Evolutionary conservation across 2,329 filamentous ascomycete species (phyloP).

Genomic region (Knoxdaviesia capensis): DNA sequence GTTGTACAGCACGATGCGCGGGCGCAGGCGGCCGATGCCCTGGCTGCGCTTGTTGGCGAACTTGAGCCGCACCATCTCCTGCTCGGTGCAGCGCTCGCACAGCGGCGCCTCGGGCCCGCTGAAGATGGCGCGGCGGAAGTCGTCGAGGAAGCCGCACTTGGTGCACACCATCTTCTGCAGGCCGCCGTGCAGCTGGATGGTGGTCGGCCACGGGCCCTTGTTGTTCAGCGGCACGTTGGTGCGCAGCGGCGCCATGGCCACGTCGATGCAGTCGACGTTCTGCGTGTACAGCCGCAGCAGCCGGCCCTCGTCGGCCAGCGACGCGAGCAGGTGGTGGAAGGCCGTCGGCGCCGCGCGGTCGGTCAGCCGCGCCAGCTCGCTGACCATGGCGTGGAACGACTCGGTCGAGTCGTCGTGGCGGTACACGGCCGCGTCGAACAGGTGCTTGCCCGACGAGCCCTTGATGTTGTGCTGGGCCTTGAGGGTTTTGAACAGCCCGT

Average conservation of each 20-base stretch:
- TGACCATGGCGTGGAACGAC: constrained; percentile 91
- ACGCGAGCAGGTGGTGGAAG: constrained; percentile 88
- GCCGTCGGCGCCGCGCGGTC: constrained; percentile 59
- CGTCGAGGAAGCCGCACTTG: constrained; percentile 61
- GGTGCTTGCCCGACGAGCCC: constrained; percentile 66
- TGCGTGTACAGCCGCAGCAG: constrained; percentile 85
- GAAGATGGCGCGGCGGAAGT: constrained; percentile 65
- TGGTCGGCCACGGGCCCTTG: constrained; percentile 83
- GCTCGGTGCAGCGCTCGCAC: constrained; percentile 53
- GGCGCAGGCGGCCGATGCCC: constrained; percentile 73
- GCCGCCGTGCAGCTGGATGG: constrained; percentile 84
- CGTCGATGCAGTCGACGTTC: constrained; percentile 93
- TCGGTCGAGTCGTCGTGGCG: constrained; percentile 75
- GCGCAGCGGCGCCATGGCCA: constrained; percentile 54
- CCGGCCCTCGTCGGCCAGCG: constrained; percentile 69
- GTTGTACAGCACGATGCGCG: constrained; percentile 92
- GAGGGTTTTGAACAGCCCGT: constrained; percentile 71
- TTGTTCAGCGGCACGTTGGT: constrained; percentile 63
- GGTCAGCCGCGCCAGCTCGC: constrained; percentile 63
- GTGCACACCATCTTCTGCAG: constrained; percentile 93
- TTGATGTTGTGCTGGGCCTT: constrained; percentile 80
- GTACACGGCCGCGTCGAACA: constrained; percentile 96
- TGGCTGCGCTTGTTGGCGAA: constrained; percentile 77
- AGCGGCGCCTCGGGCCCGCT: constrained; percentile 65
- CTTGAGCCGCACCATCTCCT: constrained; percentile 55